These are phyloP conservation scores for Wickerhamiella vanderwaltii DNA, from an alignment of 805 yeast genomes.

Conservation along the genomic window DNA sequence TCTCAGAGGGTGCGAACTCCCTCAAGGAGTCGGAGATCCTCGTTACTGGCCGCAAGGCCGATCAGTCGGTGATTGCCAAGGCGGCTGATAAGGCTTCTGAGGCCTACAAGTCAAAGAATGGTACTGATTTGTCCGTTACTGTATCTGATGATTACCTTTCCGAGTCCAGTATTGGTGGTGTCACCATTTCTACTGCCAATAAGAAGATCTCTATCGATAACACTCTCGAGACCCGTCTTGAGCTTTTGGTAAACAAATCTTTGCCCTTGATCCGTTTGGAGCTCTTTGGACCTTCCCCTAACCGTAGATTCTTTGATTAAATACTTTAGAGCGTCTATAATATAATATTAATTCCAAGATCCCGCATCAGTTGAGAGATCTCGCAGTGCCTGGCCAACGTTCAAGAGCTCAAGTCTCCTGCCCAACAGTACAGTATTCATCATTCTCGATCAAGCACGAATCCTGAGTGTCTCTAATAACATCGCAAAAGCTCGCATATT, in stretches of 20 bases:
- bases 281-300: constrained; percentile 54
- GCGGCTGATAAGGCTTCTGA: constrained; percentile 47
- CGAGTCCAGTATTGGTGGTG: constrained; percentile 73
- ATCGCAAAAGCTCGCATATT: too few relatives aligned
- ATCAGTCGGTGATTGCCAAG: constrained; percentile 46
- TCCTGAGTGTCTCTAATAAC: too few relatives aligned
- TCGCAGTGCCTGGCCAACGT: too few relatives aligned
- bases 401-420: too few relatives aligned
- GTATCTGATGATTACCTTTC: constrained; percentile 51
- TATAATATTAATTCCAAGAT: too few relatives aligned
- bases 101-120: constrained; percentile 51
- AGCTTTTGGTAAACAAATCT: constrained; percentile 67
- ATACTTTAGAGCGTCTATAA: constrained; percentile 1
- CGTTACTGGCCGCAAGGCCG: constrained; percentile 56
- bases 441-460: too few relatives aligned
- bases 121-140: constrained; percentile 41
- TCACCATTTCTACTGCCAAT: constrained; percentile 49
- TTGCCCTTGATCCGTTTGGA: constrained; percentile 88
- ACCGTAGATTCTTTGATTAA: constrained; percentile 86
- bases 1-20: constrained; percentile 55
- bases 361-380: too few relatives aligned
- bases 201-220: constrained; percentile 85
- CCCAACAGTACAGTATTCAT: too few relatives aligned
- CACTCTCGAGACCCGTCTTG: constrained; percentile 88
- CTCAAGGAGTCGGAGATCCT: constrained; percentile 59